Evolutionary conservation across 2,329 filamentous ascomycete genomes (phyloP), one percentile per base, ranked within the genome.

Genomic region (Botryotinia narcissicola): DNA sequence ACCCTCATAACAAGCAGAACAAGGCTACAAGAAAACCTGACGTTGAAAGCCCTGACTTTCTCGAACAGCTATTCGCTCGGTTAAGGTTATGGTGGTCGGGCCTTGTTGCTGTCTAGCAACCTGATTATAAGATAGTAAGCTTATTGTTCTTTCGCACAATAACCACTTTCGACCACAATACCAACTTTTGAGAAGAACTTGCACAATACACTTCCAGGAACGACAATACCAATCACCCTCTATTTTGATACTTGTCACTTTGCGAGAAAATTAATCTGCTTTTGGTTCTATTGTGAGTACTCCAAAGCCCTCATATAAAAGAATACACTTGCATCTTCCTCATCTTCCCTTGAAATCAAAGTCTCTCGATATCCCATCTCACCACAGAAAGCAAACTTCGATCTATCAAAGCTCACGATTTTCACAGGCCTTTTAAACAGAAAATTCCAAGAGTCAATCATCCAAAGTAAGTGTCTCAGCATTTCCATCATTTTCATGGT

Each of bases 71-170:
- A 68, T 68, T 68, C 37, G 66, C 18, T 68, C 66, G 66, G 66
- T n/a, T 57, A 57, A 68, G 20, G 6, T 25, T 66, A 29, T 66
- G 44, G 20, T 66, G 12, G 25, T 57, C 37, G 35, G 54, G 66
- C 48, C 66, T 68, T 32, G 66, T 68, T 68, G 66, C 66, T 57
- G n/a, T 20, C 25, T 29, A 68, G 66, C 48, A 68, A 68, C 48
- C 42, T 51, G 48, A 10, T 37, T 57, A 68, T 32, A 57, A 42
- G 42, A 57, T 14, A 42, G 42, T 9, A 20, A 68, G 6, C 18
- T 68, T 42, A 68, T 57, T 68, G 48, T 68, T 57, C 66, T 68
- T n/a, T 42, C 66, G 10, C 66, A 68, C 66, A 68, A 68, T 68
- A 57, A 68, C 66, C 66, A 68, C 66, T 57, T 68, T 57, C 25